Base-by-base conservation (phyloP, 1,284 basidiomycete genomes). In the Peniophora sp. region DNA sequence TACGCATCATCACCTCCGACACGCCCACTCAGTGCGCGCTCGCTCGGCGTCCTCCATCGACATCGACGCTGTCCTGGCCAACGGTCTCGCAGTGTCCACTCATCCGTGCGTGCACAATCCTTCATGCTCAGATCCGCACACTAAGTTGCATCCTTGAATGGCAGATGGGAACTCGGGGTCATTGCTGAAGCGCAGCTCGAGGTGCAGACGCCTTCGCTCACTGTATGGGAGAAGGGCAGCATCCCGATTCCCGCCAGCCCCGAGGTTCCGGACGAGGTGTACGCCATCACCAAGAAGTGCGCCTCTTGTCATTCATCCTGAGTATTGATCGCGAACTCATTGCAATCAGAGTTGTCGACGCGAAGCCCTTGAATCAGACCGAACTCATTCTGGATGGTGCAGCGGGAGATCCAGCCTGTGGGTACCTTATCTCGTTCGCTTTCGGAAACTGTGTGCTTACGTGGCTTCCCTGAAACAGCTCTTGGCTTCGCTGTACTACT, bases 141-240 rank as follows among this genome's bases (percentile, higher is more conserved):
- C 27, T 32, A 32, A 32, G 6, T 12, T 5, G 6, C 27, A 32
- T 32, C 27, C 12, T 32, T 32, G 27, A 5, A 32, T 12, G 5
- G 27, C 27, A 85, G 81, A 56, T 89, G 87, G 87, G 86, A 89
- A 60, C 67, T 83, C 49, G 87, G 86, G 3, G 81, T 83, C 12
- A 73, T 77, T 46, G 67, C 79, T 11, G 71, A 88, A 62, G 81
- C 86, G 10, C 63, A 86, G 41, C 69, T 79, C 24, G 85, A 90
- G 65, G 68, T 77, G 45, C 73, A 74, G 24, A 78, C 77, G 65
- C 76, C 78, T 2, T 56, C 65, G 3, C 61, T 81, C 34, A 79
- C 80, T 8, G 79, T 85, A 23, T 41, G 16, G n/a, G 86, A 83
- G 56, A 66, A 62, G 48, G 53, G 53, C 36, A 63, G 51, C 39